These are phyloP conservation scores for Leishmania braziliensis DNA, from an alignment of 208 protist genomes.

Conservation along the genomic window DNA sequence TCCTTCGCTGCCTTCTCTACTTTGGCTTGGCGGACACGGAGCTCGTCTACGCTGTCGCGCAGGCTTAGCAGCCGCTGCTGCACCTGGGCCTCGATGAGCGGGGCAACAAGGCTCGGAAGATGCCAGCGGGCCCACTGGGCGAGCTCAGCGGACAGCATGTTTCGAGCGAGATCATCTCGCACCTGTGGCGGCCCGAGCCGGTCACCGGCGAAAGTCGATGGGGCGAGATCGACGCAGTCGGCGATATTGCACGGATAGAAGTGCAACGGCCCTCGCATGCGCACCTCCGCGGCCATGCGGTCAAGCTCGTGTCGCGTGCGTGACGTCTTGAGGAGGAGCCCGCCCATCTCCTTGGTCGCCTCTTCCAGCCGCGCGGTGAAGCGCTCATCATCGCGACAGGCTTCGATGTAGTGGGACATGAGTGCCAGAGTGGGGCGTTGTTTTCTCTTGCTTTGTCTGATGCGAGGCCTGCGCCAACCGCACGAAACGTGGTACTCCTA, in stretches of 20 bases:
- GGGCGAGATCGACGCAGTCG: background rate
- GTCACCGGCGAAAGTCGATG: background rate
- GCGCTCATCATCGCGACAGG: constrained; percentile 22
- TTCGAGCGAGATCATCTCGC: constrained; percentile 20
- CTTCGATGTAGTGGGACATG: constrained; percentile 15
- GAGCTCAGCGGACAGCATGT: constrained; percentile 30
- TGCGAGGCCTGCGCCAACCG: background rate
- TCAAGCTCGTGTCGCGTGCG: constrained; percentile 44
- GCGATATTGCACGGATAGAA: background rate
- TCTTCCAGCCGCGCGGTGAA: constrained; percentile 64
- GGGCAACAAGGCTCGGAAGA: constrained; percentile 28
- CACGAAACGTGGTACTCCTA: background rate
- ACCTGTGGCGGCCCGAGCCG: background rate
- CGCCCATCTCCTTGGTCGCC: constrained; percentile 81
- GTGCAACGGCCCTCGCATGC: constrained; percentile 21
- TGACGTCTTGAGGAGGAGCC: constrained; percentile 55
- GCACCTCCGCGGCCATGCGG: constrained; percentile 17
- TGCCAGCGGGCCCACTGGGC: constrained; percentile 26
- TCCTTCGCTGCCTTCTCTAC: constrained; percentile 27
- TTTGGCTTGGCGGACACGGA: constrained; percentile 20
- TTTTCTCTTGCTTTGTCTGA: background rate
- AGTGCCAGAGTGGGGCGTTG: background rate
- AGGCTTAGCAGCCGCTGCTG: constrained; percentile 29
- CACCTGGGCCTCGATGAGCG: constrained; percentile 43
- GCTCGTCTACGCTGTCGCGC: constrained; percentile 19